Evolutionary conservation across 164 flowering plant genomes (phyloP), one percentile per base, ranked within the genome.

Genomic region (Taxillus chinensis): DNA sequence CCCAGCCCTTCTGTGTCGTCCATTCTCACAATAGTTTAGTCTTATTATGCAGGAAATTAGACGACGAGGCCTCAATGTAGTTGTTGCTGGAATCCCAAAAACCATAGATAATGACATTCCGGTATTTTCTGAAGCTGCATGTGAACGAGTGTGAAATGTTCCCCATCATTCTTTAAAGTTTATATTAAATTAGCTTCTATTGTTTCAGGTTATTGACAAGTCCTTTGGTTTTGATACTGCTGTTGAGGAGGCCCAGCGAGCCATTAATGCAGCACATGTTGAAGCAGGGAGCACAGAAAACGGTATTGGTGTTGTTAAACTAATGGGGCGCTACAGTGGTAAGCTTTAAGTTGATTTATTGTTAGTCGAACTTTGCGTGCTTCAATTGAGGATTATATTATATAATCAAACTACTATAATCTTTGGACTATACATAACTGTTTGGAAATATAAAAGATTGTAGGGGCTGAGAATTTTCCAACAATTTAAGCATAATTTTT

Each of bases 181-280:
- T n/a, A n/a, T 61, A 17, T 51, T 16, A 4, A 50, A 42, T 39
- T 57, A 13, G n/a, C 39, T 59, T 39, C 4, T 58, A 39, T 40
- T 57, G 59, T 16, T 74, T 68, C 74, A 90, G 97, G 92, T 90
- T 45, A 90, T 90, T 56, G 97, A 87, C 77, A 90, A 76, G 65
- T 90, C 97, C 56, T 90, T 90, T 78, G 95, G 97, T 55, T 90
- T 90, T 77, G 96, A 90, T 68, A 79, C 96, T 79, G 93, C 96
- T 57, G 96, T 90, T 52, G 96, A 90, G 71, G 96, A 90, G 66
- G 96, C 96, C 67, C 93, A 89, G 57, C 81, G 96, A 65, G 96
- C 93, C 65, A 90, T 90, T 57, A 85, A 90, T 80, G 93, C 96
- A 11, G 96, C 90, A n/a, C 96, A 90, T 78, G 93, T 90, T 60